Evolutionary conservation across 495 filamentous ascomycete species (phyloP), one percentile per base, ranked within the genome.

Genomic region (Talaromyces ruber): DNA sequence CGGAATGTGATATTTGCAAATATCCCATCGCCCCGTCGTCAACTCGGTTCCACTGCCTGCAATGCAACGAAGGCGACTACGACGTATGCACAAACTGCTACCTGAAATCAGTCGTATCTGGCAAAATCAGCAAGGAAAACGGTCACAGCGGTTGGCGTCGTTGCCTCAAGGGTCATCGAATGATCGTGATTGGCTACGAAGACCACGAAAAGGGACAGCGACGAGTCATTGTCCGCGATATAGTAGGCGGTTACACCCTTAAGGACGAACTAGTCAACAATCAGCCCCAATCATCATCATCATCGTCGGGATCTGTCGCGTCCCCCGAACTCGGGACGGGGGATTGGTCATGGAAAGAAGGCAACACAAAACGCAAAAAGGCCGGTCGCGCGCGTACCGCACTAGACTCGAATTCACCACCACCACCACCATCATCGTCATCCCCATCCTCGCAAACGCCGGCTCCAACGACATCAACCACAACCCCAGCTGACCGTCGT

Each of bases 41-140:
- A 37, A 80, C 80, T 1, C 81, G 90, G n/a, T 90, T 85, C 66
- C 91, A 96, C 73, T 97, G 92, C 70, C 73, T 77, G 1, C 72
- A 81, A 64, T 87, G 86, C 67, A 86, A 85, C 61, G 71, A 77
- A 8, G 90, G 88, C n/a, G 87, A 92, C 68, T 93, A 92, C 74
- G 89, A 97, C 65, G 80, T 96, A 63, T 96, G 92, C 75, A 75
- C 76, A 6, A 73, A 82, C 18, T 97, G 92, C 75, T 97, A 96
- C 73, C 70, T 77, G 37, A 79, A 77, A 34, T 79, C 92, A 14
- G 81, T 89, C 4, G 70, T 76, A 8, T 79, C 74, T 0, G 81
- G 82, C 29, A 82, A 80, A 39, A 84, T 96, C 63, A 83, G 81
- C 64, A 73, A 77, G 14, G 90, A 92, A 63, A 90, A 95, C 64